Percentiles rank a stretch among this genome's conserved stretches.
phyloP scores from a whole-genome alignment of 1,139 yeast species.

The Lodderomyces elongisporus region DNA sequence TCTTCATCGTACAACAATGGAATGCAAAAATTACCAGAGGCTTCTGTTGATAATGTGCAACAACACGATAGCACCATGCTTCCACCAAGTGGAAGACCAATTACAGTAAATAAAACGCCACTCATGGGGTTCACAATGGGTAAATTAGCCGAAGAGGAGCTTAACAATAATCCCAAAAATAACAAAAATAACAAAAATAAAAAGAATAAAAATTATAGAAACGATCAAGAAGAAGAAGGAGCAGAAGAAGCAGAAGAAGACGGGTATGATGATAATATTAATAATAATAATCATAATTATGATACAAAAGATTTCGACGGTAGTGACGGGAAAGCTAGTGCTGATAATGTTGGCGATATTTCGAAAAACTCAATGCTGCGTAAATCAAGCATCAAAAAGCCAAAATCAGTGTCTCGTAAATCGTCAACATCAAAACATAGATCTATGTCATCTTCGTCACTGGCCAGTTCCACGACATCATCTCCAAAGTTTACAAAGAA shows the following conservation, averaged over 20 bases:
- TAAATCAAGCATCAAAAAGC: conserved; percentile 4
- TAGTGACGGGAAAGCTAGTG: no score
- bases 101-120: conserved; percentile 16
- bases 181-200: no score
- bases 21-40: conserved; percentile 37
- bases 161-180: background rate
- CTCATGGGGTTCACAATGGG: conserved; percentile 50
- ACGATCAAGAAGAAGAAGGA: conserved; percentile 2
- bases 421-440: conserved; percentile 7
- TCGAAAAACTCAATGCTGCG: background rate
- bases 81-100: conserved; percentile 30
- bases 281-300: conserved; percentile 1
- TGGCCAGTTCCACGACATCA: conserved; percentile 15
- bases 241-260: no score
- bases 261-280: no score
- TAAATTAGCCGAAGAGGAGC: conserved; percentile 35
- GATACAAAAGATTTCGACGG: no score
- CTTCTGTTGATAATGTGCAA: conserved; percentile 15
- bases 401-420: conserved; percentile 4
- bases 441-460: conserved; percentile 16
- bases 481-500: conserved; percentile 17
- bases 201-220: no score
- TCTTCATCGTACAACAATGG: conserved; percentile 2
- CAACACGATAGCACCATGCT: conserved; percentile 20
- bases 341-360: no score